Conservation (phyloP, 1,284 basidiomycete genomes). For the Phlebopus sp. region DNA sequence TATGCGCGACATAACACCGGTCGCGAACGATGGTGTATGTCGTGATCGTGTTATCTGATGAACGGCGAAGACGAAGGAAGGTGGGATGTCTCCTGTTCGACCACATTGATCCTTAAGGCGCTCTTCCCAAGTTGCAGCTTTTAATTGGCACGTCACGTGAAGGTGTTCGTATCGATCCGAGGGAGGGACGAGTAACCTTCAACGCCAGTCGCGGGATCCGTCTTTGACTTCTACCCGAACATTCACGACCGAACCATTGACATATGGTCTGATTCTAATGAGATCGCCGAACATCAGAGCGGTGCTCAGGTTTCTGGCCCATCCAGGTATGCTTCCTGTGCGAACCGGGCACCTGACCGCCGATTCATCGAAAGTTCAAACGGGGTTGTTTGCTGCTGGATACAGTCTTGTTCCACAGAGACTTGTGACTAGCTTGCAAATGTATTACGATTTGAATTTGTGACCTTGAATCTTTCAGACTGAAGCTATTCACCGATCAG, state of each 20-base stretch:
- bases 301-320: conserved; percentile 6
- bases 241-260: conserved; percentile 3
- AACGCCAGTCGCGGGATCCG: no score
- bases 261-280: not conserved
- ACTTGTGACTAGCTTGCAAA: conserved; percentile 1
- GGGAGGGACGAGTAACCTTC: no score
- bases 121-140: no score
- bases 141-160: no score
- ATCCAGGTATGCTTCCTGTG: conserved; percentile 9
- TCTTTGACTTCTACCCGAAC: conserved; percentile 7
- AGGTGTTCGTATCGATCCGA: no score
- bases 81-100: no score
- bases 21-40: no score
- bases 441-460: conserved; percentile 1
- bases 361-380: not conserved
- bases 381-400: not conserved
- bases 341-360: conserved; percentile 3
- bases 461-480: not conserved
- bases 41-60: no score
- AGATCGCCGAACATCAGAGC: conserved; percentile 13
- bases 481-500: not conserved
- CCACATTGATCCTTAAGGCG: no score
- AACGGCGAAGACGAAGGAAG: no score
- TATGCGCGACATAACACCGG: no score
- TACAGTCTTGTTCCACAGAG: not conserved